A percentile compares a stretch with the other conserved stretches of the same genome.
Conservation (phyloP, 2,329 filamentous ascomycete genomes). For the Ophiosphaerella korrae region DNA sequence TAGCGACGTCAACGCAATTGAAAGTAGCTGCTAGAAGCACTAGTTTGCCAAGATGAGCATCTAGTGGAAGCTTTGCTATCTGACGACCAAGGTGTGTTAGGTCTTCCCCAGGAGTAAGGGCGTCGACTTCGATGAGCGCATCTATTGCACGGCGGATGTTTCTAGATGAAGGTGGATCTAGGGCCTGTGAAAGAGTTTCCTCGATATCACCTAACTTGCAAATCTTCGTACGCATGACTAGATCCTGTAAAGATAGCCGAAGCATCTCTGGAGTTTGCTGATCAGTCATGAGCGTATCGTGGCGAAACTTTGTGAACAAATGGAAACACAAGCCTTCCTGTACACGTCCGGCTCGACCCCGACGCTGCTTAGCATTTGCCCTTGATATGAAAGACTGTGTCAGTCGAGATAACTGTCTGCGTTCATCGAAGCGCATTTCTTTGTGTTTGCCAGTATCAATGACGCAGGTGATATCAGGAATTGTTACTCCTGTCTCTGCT, state of each 20-base stretch:
- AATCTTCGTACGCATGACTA: slow-evolving; percentile 95
- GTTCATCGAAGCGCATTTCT: slow-evolving; percentile 96
- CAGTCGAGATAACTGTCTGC: slow-evolving; percentile 84
- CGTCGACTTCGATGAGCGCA: slow-evolving; percentile 89
- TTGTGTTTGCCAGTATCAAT: slow-evolving; percentile 97
- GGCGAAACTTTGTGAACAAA: slow-evolving; percentile 86
- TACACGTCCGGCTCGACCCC: slow-evolving; percentile 92
- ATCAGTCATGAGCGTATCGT: slow-evolving; percentile 82
- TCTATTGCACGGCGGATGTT: slow-evolving; percentile 94
- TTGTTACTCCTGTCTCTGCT: slow-evolving; percentile 97
- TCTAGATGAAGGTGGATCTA: slow-evolving; percentile 88
- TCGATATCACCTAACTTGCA: slow-evolving; percentile 95
- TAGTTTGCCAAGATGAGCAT: slow-evolving; percentile 93
- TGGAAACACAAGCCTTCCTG: slow-evolving; percentile 96
- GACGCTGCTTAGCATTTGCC: slow-evolving; percentile 93
- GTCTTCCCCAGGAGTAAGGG: slow-evolving; percentile 79
- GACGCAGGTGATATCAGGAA: slow-evolving; percentile 95
- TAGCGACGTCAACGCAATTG: slow-evolving; percentile 85
- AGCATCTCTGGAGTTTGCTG: slow-evolving; percentile 98
- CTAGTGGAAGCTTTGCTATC: slow-evolving; percentile 84
- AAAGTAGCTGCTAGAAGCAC: slow-evolving; percentile 86
- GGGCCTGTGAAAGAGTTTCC: slow-evolving; percentile 81
- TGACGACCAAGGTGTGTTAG: slow-evolving; percentile 86
- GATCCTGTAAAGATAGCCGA: slow-evolving; percentile 87
- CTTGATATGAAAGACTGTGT: slow-evolving; percentile 95